Base-by-base conservation (phyloP, 768 basidiomycete species). In the Suillus occidentalis region DNA sequence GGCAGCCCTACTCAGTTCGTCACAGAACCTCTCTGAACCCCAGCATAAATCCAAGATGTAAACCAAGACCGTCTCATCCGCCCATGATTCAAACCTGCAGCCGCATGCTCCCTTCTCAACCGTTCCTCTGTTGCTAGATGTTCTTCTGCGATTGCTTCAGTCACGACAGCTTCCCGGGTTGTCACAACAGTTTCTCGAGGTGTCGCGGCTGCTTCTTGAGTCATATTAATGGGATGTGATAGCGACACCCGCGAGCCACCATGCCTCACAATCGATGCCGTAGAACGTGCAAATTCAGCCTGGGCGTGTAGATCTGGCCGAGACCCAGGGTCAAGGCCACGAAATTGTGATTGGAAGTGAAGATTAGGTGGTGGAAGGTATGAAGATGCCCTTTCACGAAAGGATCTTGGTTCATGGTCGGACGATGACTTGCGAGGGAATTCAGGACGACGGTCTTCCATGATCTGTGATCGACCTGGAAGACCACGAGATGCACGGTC, bases 71-170 rank as follows among this genome's bases (percentile, higher is more conserved):
- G 66, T 28, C 8, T 68, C 82, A 84, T 39, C 79, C 78, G 34
- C 75, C 76, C 62, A 76, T 78, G 59, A 25, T 80, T 76, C 66
- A 81, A 81, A 40, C 79, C 76, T 42, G 79, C 83, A 67, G 86
- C 83, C 12, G 78, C 79, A 68, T 85, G 76, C 73, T 90, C 89
- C 56, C 82, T 82, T 69, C 85, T 81, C 58, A 86, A 70, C 53
- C 85, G 78, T 67, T 85, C 80, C 39, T 80, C 79, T 34, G 85
- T 76, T 6, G 84, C 89, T 18, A 84, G 78, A 65, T 84, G 80
- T 74, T 91, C 90, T 72, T 92, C 90, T 45, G 85, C 88, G 47
- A 90, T 80, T 49, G 89, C 85, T 68, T 92, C 90, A 55, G 84
- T 83, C 60, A 84, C 80, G 49, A 91, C 87, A 12, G 89, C 90